These are phyloP conservation scores for Mangifera indica DNA, from an alignment of 345 rosid genomes.

Conservation along the genomic window DNA sequence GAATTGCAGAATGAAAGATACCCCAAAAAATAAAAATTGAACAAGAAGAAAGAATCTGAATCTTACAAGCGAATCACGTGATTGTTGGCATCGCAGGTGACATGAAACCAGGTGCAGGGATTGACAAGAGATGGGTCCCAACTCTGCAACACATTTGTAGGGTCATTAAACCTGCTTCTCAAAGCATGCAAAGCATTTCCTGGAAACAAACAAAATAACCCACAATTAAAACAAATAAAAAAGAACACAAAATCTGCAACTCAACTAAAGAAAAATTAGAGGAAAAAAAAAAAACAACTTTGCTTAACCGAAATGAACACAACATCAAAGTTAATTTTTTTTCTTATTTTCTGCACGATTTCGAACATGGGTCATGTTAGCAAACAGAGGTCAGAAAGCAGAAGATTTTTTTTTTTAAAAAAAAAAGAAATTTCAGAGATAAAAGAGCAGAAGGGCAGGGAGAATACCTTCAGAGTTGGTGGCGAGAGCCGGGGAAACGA, in stretches of 20 bases:
- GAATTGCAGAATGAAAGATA: background rate
- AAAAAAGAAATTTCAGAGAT: background rate
- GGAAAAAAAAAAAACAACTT: too few species aligned
- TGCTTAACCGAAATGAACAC: background rate
- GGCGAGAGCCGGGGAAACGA: constrained; percentile 41
- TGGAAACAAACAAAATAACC: constrained; percentile 27
- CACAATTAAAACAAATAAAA: background rate
- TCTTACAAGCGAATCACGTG: constrained; percentile 64
- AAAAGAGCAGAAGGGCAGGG: background rate
- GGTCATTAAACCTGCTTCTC: constrained; percentile 65
- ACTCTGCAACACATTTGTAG: constrained; percentile 68
- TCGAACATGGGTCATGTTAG: background rate
- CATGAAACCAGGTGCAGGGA: constrained; percentile 93
- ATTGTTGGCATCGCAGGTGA: constrained; percentile 63
- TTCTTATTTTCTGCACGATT: too few species aligned
- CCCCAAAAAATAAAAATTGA: background rate
- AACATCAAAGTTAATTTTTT: background rate
- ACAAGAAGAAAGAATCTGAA: background rate
- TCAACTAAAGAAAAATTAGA: background rate
- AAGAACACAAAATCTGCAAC: background rate
- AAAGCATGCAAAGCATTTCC: constrained; percentile 73
- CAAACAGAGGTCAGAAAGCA: background rate
- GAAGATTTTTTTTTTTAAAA: too few species aligned
- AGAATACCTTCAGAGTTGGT: constrained; percentile 60
- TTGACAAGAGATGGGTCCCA: constrained; percentile 92